Percentiles rank a stretch among this genome's conserved stretches.
Evolutionary conservation across 139 green algal genomes (phyloP).

Genomic region (Yamagishiella unicocca): DNA sequence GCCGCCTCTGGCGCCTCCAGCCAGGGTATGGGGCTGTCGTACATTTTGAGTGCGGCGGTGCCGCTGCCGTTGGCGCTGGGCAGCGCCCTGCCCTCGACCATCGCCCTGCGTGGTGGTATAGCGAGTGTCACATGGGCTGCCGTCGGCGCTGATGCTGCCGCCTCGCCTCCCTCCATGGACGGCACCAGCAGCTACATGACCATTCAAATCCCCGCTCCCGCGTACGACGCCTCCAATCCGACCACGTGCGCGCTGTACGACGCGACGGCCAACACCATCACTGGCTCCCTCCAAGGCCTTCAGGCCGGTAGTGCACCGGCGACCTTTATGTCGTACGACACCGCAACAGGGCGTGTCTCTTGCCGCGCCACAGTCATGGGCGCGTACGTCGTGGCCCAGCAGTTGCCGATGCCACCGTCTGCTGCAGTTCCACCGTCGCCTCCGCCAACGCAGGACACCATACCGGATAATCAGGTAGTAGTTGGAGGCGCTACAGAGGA

Average conservation of each 20-base stretch:
- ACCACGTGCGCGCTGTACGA: not conserved
- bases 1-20: not conserved
- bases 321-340: constrained; percentile 2
- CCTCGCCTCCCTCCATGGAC: not conserved
- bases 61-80: not conserved
- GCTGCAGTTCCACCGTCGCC: no score
- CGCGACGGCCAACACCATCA: not conserved
- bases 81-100: not conserved
- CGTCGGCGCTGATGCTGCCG: not conserved
- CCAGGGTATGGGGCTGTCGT: not conserved
- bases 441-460: not conserved
- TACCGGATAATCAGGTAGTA: no score
- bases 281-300: not conserved
- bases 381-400: not conserved
- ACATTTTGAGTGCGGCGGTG: not conserved
- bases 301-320: not conserved
- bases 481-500: no score
- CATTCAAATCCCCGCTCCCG: not conserved
- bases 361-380: not conserved
- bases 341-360: not conserved
- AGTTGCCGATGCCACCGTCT: not conserved
- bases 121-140: not conserved
- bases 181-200: not conserved
- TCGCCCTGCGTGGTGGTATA: not conserved
- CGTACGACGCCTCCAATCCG: not conserved